Percentiles rank a stretch among this genome's conserved stretches.
Evolutionary conservation across 2,329 filamentous ascomycete species (phyloP).

Genomic region (Emergomyces pasteurianus): DNA sequence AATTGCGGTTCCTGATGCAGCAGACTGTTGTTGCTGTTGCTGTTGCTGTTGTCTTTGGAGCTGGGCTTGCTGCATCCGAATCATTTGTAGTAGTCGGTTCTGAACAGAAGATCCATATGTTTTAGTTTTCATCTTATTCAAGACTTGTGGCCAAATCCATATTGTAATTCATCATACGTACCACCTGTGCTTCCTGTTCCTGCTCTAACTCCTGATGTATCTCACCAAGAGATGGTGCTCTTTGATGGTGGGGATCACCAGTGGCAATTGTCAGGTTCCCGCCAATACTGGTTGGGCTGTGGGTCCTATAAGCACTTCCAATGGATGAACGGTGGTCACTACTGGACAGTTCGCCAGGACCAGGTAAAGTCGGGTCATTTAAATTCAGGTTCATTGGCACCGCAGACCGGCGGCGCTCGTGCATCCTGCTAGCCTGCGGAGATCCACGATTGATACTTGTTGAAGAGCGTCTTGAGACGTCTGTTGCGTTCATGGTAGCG

Average conservation of each 20-base stretch:
- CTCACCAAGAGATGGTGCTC: constrained; percentile 37
- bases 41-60: constrained; percentile 28
- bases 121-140: not conserved
- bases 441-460: constrained; percentile 20
- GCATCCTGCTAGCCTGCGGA: constrained; percentile 16
- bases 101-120: constrained; percentile 13
- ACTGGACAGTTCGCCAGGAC: constrained; percentile 26
- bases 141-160: not conserved
- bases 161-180: constrained; percentile 16
- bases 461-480: constrained; percentile 43
- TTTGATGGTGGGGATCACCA: constrained; percentile 37
- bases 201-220: constrained; percentile 40
- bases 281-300: constrained; percentile 33
- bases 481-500: constrained; percentile 64
- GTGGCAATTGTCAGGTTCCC: constrained; percentile 31
- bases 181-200: constrained; percentile 41
- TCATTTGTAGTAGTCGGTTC: constrained; percentile 40
- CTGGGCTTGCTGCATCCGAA: constrained; percentile 36
- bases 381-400: constrained; percentile 29
- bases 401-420: constrained; percentile 33
- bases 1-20: constrained; percentile 19
- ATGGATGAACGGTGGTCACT: constrained; percentile 28
- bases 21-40: constrained; percentile 21
- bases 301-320: constrained; percentile 27
- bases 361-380: constrained; percentile 26